These are phyloP conservation scores for Sicyos baderoa DNA, from an alignment of 306 rosid species.

Conservation along the genomic window DNA sequence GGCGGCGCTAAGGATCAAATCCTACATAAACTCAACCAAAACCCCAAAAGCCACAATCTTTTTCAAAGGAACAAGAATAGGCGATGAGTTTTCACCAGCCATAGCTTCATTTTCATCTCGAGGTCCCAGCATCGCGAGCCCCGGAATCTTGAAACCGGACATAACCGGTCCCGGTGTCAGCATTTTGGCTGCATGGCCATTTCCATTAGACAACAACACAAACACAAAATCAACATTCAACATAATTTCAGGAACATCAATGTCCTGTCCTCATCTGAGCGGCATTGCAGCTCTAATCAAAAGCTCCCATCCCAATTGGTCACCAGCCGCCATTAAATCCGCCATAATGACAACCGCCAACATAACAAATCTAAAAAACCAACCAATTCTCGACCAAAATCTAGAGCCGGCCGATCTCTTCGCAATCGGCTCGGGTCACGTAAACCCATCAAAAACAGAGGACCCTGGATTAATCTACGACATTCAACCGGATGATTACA, in stretches of 20 bases:
- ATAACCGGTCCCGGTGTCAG: slow-evolving; percentile 21
- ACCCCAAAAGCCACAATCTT: slow-evolving; percentile 9
- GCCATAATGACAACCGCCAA: slow-evolving; percentile 19
- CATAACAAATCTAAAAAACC: not conserved
- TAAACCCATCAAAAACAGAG: slow-evolving; percentile 15
- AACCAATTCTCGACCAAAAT: slow-evolving; percentile 13
- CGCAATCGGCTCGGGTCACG: slow-evolving; percentile 17
- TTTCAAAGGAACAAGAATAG: slow-evolving; percentile 18
- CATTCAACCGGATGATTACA: slow-evolving; percentile 20
- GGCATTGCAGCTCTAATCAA: slow-evolving; percentile 22
- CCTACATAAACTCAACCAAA: slow-evolving; percentile 18
- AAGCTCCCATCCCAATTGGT: slow-evolving; percentile 20
- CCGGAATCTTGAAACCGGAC: slow-evolving; percentile 20
- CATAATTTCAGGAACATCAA: slow-evolving; percentile 20
- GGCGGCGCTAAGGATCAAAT: slow-evolving; percentile 12
- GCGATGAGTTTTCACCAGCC: slow-evolving; percentile 9
- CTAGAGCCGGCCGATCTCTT: slow-evolving; percentile 5
- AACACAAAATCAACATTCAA: slow-evolving; percentile 16
- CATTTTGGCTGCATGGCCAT: slow-evolving; percentile 25
- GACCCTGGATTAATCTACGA: slow-evolving; percentile 22
- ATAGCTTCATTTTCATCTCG: slow-evolving; percentile 20
- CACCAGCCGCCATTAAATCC: slow-evolving; percentile 23
- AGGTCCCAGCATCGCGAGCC: slow-evolving; percentile 18
- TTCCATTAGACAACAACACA: slow-evolving; percentile 17
- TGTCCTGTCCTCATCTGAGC: slow-evolving; percentile 23